Conservation (phyloP, 805 yeast genomes). For the Candida pseudofarinosa region DNA sequence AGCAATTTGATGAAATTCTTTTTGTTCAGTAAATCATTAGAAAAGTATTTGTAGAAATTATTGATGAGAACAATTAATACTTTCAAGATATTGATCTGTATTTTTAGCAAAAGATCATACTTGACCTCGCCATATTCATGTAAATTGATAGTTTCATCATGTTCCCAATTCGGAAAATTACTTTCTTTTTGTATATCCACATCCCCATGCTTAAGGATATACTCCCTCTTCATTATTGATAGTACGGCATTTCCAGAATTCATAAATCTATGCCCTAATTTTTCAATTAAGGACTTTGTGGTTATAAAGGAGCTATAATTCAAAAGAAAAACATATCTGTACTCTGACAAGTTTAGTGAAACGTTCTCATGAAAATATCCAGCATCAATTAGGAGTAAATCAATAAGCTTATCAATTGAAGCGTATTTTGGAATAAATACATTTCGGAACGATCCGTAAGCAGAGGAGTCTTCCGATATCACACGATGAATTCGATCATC, state of each 20-base stretch:
- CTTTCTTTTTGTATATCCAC: conserved; percentile 8
- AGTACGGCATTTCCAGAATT: conserved; percentile 43
- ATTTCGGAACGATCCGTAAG: conserved; percentile 1
- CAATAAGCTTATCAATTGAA: conserved; percentile 70
- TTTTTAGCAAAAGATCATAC: conserved; percentile 65
- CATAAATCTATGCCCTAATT: conserved; percentile 37
- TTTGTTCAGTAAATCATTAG: conserved; percentile 61
- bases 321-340: conserved; percentile 37
- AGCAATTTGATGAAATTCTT: conserved; percentile 59
- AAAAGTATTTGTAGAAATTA: conserved; percentile 71
- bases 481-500: conserved; percentile 6
- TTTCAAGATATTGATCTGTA: conserved; percentile 78
- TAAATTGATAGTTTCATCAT: conserved; percentile 33
- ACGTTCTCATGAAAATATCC: conserved; percentile 46
- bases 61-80: conserved; percentile 66
- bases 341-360: conserved; percentile 36
- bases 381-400: conserved; percentile 70
- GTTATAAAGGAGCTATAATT: conserved; percentile 38
- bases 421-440: conserved; percentile 45
- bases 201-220: conserved; percentile 11
- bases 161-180: conserved; percentile 59
- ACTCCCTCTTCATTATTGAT: conserved; percentile 36
- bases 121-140: conserved; percentile 48
- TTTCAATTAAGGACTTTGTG: conserved; percentile 36
- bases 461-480: conserved; percentile 14